Evolutionary conservation across 192 early-diverging fungal species (phyloP), one percentile per base, ranked within the genome.

Genomic region (Gaertneriomyces semiglobifer): DNA sequence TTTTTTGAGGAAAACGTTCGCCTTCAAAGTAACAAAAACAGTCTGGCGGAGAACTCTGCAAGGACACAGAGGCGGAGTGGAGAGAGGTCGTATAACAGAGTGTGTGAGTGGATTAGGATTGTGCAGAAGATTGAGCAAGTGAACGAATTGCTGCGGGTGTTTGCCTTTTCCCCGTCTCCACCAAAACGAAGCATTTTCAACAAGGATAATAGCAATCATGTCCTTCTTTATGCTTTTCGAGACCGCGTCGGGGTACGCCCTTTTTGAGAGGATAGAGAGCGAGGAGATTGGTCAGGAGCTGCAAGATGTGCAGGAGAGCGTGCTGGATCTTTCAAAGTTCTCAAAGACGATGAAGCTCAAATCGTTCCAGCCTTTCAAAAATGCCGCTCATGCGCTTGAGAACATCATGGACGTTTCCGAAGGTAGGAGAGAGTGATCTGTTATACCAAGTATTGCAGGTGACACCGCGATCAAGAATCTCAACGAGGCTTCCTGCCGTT

Each of bases 361-460:
- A 80, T 93, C 92, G n/a, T 97, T 98, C 74, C 84, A 82, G 46
- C 95, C 97, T 53, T 99, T 99, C 86, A 94, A 94, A 78, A 90
- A 81, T 75, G 93, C 97, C 43, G 93, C 90, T 40, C 89, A 99
- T 78, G 97, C 97, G 66, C 81, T 99, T 42, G 95, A 98, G 76
- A 99, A 98, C 81, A 90, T 92, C 61, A 98, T 94, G 81, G 94
- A 97, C 73, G 88, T 99, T 19, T 96, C 95, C 59, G 97, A 99
- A 88, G 97, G 93, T 92, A 74, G 39, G 63, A 47, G 61, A 44
- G 51, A 41, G 62, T 41, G 52, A 40, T 65, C 11, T 58, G n/a
- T 52, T 10, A 42, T 43, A 3, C 20, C 50, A 40, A 60, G 53
- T 42, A 62, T 40, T 50, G 1, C 39, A 40, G 25, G 45, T 10